Conservation (phyloP, 768 basidiomycete genomes). For the Russula compacta region DNA sequence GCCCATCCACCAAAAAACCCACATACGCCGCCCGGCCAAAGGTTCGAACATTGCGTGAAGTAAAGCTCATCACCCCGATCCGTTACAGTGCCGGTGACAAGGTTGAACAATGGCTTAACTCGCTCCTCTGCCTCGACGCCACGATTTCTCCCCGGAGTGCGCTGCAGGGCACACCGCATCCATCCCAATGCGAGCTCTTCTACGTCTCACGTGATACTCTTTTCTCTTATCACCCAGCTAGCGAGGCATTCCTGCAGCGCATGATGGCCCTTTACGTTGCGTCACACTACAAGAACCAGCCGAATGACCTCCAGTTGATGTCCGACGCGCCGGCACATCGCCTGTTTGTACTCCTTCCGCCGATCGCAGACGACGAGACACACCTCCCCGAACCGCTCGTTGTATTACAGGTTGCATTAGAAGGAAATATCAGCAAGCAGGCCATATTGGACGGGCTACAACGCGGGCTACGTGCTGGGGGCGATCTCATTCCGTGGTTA, state of each 20-base stretch:
- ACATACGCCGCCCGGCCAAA: constrained; percentile 48
- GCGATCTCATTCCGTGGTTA: constrained; percentile 98
- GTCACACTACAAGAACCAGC: constrained; percentile 98
- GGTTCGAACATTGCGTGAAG: constrained; percentile 76
- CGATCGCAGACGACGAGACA: constrained; percentile 83
- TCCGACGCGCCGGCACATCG: constrained; percentile 96
- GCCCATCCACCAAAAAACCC: constrained; percentile 42
- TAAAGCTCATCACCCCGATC: constrained; percentile 92
- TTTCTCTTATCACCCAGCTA: constrained; percentile 95
- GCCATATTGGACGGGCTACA: constrained; percentile 80
- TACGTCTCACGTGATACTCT: constrained; percentile 93
- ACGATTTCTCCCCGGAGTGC: constrained; percentile 44
- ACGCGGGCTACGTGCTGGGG: constrained; percentile 77
- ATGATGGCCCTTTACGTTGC: constrained; percentile 99
- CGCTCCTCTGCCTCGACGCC: constrained; percentile 84
- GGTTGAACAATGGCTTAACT: constrained; percentile 92
- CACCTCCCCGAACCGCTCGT: constrained; percentile 91
- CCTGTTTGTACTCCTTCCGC: constrained; percentile 90
- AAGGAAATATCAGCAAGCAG: constrained; percentile 83
- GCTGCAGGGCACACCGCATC: constrained; percentile 86
- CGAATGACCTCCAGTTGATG: constrained; percentile 96
- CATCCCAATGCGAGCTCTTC: constrained; percentile 88
- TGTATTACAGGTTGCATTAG: constrained; percentile 91
- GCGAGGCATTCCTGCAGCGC: constrained; percentile 94
- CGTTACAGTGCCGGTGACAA: constrained; percentile 82